Evolutionary conservation across 208 protist species (phyloP), one percentile per base, ranked within the genome.

Genomic region (Trypanosoma caninum): DNA sequence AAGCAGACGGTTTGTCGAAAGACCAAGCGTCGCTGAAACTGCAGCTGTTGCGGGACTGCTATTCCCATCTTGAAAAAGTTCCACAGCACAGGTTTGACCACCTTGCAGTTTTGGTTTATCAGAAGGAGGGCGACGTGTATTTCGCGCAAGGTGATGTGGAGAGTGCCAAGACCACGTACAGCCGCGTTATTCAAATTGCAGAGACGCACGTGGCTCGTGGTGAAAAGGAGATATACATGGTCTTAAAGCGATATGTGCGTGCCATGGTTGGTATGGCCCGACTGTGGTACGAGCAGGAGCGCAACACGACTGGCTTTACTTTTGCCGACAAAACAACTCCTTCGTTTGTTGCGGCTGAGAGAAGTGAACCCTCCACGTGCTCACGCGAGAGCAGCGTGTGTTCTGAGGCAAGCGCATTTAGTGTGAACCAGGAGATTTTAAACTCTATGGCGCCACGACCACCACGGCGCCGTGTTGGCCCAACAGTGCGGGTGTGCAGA

Each of bases 241-340:
- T 89, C n/a, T 71, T 94, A 23, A 87, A 90, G 62, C 75, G 83
- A 30, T 94, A 94, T 57, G 83, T 91, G 13, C 61, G 85, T 38
- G 66, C 84, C 33, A 91, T 94, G 84, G 74, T 94, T 13, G 87
- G 84, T 22, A 65, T 91, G 62, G 72, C 87, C 7, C 72, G 79
- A 37, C 74, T 94, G 44, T 94, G 87, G 84, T 91, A 89, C 60
- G 60, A 86, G 48, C 76, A 90, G 71, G 83, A 90, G 69, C 75
- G 78, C 28, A 71, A 93, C 9, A 77, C 76, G 9, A 74, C 76
- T 27, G 83, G 87, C 27, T 91, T 91, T 56, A 65, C 59, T 35
- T 85, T 90, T 60, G 69, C 58, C 7, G 65, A 59, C 14, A 71
- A 66, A 42, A 52, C 48, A 1, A 38, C 53, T 14, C 44, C 56